Base-by-base conservation (phyloP, 2,329 filamentous ascomycete genomes). In the Talaromyces atroroseus region DNA sequence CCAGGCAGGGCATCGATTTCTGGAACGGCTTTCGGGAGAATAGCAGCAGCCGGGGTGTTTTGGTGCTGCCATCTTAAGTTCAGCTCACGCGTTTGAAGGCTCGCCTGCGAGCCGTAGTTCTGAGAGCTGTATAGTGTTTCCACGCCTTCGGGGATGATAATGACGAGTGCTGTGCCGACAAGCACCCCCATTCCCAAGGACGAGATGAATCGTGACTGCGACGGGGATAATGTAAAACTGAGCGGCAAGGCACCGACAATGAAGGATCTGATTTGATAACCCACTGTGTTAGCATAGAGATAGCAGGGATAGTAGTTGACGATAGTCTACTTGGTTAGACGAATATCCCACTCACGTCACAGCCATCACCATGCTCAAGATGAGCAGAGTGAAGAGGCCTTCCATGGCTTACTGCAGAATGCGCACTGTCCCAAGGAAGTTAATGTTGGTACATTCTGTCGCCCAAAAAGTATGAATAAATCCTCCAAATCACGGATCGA, bases 141-240 rank as follows among this genome's bases (percentile, higher is more conserved):
- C 58, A 97, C 87, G 38, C 94, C 94, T 73, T 99, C 94, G 0
- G 94, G 94, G 66, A 99, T 96, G 68, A 99, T 97, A 32, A 99
- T 91, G 62, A 97, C 92, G 62, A 99, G 81, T 1, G 92, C 92
- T 26, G 94, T 97, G 36, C 94, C 94, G 16, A 99, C 92, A 8
- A 99, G 79, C 52, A 99, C 88, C 46, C 94, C 94, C 72, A 96
- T 90, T 53, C 94, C 94, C 69, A 97, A 83, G 57, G 91, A 92
- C 21, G 92, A 95, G 69, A 97, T 89, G 50, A 96, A 78, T 68
- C 92, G 87, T 57, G 97, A 78, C 72, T 96, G 90, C 45, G 90
- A 89, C 59, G 88, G 85, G 29, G 92, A 92, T 24, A 99, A 82
- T 57, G 87, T 84, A 78, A 99, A 89, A 57, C 90, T 92, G 51